Base-by-base conservation (phyloP, 371 early-diverging fungal genomes). In the Amoeboaphelidium protococcarum region DNA sequence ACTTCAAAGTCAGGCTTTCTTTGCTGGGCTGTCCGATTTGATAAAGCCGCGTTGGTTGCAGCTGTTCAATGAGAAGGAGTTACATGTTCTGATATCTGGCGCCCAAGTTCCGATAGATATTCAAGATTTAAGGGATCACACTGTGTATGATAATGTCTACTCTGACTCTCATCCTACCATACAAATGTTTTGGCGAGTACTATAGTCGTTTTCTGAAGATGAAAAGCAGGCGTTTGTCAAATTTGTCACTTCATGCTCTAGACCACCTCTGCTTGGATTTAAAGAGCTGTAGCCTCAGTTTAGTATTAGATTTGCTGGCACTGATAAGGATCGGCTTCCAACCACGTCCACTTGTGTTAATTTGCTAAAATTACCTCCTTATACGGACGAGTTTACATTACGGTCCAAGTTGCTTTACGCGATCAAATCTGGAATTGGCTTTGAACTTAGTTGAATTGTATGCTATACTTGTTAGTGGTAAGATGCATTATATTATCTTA, bases 241-340 rank as follows among this genome's bases (percentile, higher is more conserved):
- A 57, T 94, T 89, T 63, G 75, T 84, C 0, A 94, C 95, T 3
- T 78, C 79, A 26, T 87, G 90, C 54, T 73, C 80, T 26, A 65
- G 89, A 41, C 88, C 90, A 6, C 95, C 95, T 3, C 54, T 90
- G 40, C 60, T 84, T 37, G 94, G 94, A 0, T 94, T 94, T 55
- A 65, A 64, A 23, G 83, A 82, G 50, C 62, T 94, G 37, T 65
- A 69, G 23, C 84, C 84, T 0, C 64, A 70, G 46, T 63, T 82
- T 45, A 73, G 76, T 47, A n/a, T 37, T 37, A 10, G n/a, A 37
- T 37, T n/a, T 37, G n/a, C 40, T n/a, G 40, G 40, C 12, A 37
- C 40, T 12, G 40, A n/a, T n/a, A n/a, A n/a, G n/a, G n/a, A n/a
- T n/a, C n/a, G n/a, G n/a, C n/a, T n/a, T n/a, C n/a, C 67, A n/a